These are phyloP conservation scores for Chlamydomonas sp. DNA, from an alignment of 139 green algal species.

Conservation along the genomic window DNA sequence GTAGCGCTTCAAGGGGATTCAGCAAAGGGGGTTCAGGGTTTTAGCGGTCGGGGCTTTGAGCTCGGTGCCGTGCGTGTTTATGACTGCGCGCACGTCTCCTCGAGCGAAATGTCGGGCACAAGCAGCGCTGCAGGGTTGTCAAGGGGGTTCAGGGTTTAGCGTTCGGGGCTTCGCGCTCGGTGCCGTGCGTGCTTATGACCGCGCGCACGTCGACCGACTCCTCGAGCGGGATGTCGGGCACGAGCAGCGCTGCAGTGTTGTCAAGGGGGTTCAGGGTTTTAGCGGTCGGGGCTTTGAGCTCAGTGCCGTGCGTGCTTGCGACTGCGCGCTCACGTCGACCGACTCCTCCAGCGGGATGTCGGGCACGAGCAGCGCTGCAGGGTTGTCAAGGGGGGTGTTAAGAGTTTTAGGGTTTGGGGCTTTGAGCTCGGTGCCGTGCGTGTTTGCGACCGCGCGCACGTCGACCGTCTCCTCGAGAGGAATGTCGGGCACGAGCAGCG, in stretches of 20 bases:
- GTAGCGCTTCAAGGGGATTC: too few species aligned
- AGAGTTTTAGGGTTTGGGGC: not conserved
- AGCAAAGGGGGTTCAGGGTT: too few species aligned
- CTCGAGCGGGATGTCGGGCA: conserved; percentile 96
- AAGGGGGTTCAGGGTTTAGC: too few species aligned
- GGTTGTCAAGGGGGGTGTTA: too few species aligned
- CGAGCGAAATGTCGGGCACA: conserved; percentile 93
- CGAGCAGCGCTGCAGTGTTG: conserved; percentile 83
- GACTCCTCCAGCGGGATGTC: conserved; percentile 98
- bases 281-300: too few species aligned
- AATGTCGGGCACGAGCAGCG: conserved; percentile 94
- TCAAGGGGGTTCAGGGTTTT: too few species aligned
- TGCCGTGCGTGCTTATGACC: conserved; percentile 40
- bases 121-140: conserved; percentile 85
- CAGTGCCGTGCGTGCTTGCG: conserved; percentile 56
- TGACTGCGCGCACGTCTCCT: conserved; percentile 86
- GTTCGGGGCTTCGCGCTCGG: too few species aligned
- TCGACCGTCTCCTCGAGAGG: conserved; percentile 89
- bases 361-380: conserved; percentile 85
- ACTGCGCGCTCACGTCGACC: conserved; percentile 46
- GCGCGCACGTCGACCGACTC: conserved; percentile 76
- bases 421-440: conserved; percentile 75
- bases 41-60: too few species aligned
- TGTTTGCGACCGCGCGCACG: conserved; percentile 49
- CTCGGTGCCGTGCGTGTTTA: conserved; percentile 64